Conservation (phyloP, 2,329 filamentous ascomycete species). For the Cadophora gregata region DNA sequence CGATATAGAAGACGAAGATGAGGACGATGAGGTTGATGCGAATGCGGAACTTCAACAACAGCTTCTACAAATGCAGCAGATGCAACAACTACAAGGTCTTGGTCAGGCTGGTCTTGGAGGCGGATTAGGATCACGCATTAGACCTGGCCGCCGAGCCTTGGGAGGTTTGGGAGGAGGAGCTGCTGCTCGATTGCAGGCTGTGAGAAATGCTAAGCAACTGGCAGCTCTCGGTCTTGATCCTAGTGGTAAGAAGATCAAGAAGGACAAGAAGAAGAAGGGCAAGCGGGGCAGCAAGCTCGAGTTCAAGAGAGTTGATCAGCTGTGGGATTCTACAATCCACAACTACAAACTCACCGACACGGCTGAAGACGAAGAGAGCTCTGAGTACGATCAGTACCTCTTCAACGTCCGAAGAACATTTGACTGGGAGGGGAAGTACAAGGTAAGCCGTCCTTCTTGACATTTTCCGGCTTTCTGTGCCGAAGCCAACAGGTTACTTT, state of each 20-base stretch:
- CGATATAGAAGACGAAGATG: slow-evolving; percentile 28
- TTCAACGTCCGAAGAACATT: slow-evolving; percentile 86
- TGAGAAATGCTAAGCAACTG: slow-evolving; percentile 35
- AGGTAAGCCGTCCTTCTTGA: slow-evolving; percentile 40
- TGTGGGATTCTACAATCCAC: slow-evolving; percentile 63
- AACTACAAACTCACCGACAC: slow-evolving; percentile 74
- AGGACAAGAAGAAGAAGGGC: slow-evolving; percentile 48
- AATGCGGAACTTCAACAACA: slow-evolving; percentile 36
- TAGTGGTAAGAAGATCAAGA: slow-evolving; percentile 44
- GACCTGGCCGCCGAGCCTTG: slow-evolving; percentile 20
- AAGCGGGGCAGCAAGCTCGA: slow-evolving; percentile 60
- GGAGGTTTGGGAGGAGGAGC: slow-evolving; percentile 23
- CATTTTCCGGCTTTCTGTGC: not conserved
- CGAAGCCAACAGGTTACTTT: not conserved
- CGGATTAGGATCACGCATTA: not conserved
- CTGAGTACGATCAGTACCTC: slow-evolving; percentile 78
- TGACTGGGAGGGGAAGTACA: slow-evolving; percentile 83
- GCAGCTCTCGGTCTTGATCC: slow-evolving; percentile 38
- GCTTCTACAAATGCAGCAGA: slow-evolving; percentile 39
- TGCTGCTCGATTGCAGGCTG: slow-evolving; percentile 34
- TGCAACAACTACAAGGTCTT: slow-evolving; percentile 37
- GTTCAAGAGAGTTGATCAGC: slow-evolving; percentile 72
- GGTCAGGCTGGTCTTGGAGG: slow-evolving; percentile 21
- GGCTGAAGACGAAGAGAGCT: slow-evolving; percentile 63
- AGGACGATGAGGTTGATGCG: slow-evolving; percentile 26